phyloP scores from a whole-genome alignment of 768 basidiomycete species.

The Russula sp. region DNA sequence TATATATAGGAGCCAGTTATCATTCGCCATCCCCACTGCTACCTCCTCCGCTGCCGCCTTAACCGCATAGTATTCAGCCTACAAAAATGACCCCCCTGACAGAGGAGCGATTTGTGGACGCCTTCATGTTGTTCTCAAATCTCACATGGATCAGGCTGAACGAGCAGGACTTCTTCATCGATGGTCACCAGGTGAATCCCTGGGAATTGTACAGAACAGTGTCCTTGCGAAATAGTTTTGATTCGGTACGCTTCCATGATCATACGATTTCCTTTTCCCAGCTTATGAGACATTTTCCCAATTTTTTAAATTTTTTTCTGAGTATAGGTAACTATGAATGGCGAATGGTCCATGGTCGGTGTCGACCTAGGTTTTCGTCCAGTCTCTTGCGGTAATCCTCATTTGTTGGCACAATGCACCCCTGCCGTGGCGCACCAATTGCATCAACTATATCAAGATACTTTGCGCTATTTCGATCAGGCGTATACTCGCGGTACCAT shows the following conservation, averaged over 20 bases:
- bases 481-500: background rate
- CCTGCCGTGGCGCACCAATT: constrained; percentile 15
- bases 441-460: constrained; percentile 15
- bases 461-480: constrained; percentile 16
- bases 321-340: constrained; percentile 17
- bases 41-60: background rate
- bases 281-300: background rate
- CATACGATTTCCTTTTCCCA: background rate
- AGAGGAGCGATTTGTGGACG: constrained; percentile 14
- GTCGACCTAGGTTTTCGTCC: constrained; percentile 10
- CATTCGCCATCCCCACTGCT: background rate
- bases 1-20: background rate
- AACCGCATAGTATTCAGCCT: background rate
- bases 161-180: constrained; percentile 17
- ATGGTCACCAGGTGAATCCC: constrained; percentile 2
- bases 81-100: background rate
- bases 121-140: constrained; percentile 9
- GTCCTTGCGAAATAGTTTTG: constrained; percentile 10
- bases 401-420: background rate
- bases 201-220: constrained; percentile 16
- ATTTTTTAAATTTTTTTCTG: no score
- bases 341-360: constrained; percentile 17
- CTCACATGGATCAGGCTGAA: constrained; percentile 8
- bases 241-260: background rate
- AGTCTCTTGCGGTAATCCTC: background rate